Base-by-base conservation (phyloP, 208 protist species). In the Leishmania amazonensis region DNA sequence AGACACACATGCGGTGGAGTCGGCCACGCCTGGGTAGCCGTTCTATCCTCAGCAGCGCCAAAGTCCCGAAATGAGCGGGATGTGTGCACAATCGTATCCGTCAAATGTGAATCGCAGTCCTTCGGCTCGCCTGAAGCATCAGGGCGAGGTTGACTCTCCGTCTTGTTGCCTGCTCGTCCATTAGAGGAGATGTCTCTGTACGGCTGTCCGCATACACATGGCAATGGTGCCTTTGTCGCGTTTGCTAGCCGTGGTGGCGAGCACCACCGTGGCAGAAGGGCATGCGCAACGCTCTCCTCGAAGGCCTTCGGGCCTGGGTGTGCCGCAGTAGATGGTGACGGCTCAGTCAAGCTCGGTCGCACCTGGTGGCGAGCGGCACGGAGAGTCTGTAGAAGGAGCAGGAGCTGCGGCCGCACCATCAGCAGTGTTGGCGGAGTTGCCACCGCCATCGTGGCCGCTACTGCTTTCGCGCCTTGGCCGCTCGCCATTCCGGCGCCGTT, bases 351-450 rank as follows among this genome's bases (percentile, higher is more conserved):
- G 47, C 60, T 62, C 60, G 38, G 35, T 0, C 31, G 31, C n/a
- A 5, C n/a, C n/a, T 45, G 72, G 60, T 73, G 64, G 13, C 75
- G 75, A 21, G 78, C 57, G 6, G 73, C 53, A 11, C 58, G 64
- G 40, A 86, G 67, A 2, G 83, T 82, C 78, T 86, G 78, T 68
- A 81, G 68, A 31, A 86, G 83, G 78, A 90, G 58, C 35, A 90
- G 76, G 19, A 83, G 78, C 62, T 85, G 84, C 35, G 80, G 78
- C 45, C 81, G 87, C 51, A 80, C 57, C 76, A 89, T 82, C 13
- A 89, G 78, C 78, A 89, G 73, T 6, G 81, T 83, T 31, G 84
- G 79, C 24, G 84, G 84, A 3, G 82, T 79, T 11, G 87, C 87
- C 4, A 85, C 87, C 35, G 70, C 53, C 80, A 88, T 74, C 3